Percentiles rank a stretch among this genome's conserved stretches.
Evolutionary conservation across 805 yeast genomes (phyloP).

Genomic region (Myxozyma monticola): DNA sequence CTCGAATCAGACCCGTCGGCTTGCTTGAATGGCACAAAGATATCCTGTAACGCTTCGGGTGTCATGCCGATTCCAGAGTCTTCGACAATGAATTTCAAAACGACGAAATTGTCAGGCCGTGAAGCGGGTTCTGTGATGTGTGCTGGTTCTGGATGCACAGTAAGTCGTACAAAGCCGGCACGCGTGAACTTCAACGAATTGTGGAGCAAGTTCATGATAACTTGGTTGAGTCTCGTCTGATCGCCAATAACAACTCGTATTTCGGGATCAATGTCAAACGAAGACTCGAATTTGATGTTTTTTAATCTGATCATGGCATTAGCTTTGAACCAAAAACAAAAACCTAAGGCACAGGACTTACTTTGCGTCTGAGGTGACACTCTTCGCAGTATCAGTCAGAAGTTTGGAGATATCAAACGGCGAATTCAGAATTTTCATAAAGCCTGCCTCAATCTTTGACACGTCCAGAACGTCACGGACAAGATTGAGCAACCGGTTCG

Average conservation of each 20-base stretch:
- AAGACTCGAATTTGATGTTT: background rate
- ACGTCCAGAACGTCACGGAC: constrained; percentile 19
- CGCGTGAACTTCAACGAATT: constrained; percentile 17
- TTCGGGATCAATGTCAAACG: background rate
- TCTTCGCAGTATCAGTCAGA: constrained; percentile 47
- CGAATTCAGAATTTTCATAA: constrained; percentile 1
- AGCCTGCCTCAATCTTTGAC: constrained; percentile 14
- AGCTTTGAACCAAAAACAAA: background rate
- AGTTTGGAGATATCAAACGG: constrained; percentile 39
- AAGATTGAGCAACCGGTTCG: constrained; percentile 4
- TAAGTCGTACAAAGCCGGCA: constrained; percentile 3
- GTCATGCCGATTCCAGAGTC: constrained; percentile 19
- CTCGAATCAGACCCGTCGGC: constrained; percentile 16
- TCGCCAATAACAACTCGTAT: constrained; percentile 6
- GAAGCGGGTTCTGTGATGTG: background rate
- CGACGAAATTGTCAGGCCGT: background rate
- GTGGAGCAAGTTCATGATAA: constrained; percentile 10
- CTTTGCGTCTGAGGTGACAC: background rate
- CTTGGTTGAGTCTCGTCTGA: constrained; percentile 3
- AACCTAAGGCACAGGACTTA: background rate
- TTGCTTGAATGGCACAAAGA: constrained; percentile 10
- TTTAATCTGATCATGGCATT: too few relatives aligned
- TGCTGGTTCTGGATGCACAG: background rate
- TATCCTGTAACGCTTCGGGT: background rate
- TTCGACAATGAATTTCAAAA: constrained; percentile 2